Percentiles rank a stretch among this genome's conserved stretches.
Conservation (phyloP, 768 basidiomycete genomes). For the Coprinellus aureogranulatus region DNA sequence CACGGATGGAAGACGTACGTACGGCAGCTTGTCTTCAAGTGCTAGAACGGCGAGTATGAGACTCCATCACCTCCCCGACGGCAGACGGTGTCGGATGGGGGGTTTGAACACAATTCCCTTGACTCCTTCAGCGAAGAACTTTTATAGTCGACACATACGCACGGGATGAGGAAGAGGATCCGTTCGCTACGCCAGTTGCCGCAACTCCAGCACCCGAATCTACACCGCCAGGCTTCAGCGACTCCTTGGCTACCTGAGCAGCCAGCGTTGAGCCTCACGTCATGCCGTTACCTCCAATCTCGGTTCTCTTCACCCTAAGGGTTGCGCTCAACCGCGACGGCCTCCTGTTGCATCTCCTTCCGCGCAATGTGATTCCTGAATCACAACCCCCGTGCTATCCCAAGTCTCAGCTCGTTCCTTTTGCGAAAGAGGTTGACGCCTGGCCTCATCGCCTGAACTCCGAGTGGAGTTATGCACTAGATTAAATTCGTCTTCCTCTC, state of each 20-base stretch:
- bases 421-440: too few species aligned
- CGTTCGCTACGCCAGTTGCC: slow-evolving; percentile 28
- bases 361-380: too few species aligned
- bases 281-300: too few species aligned
- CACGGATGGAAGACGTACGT: slow-evolving; percentile 50
- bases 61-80: slow-evolving; percentile 36
- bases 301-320: too few species aligned
- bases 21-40: slow-evolving; percentile 69
- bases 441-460: too few species aligned
- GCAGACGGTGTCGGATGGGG: slow-evolving; percentile 49
- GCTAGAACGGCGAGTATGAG: slow-evolving; percentile 61
- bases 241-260: slow-evolving; percentile 11
- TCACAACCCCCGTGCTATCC: too few species aligned
- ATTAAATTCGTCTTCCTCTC: too few species aligned
- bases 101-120: slow-evolving; percentile 42
- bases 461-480: too few species aligned
- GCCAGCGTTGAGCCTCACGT: slow-evolving; percentile 19
- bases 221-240: slow-evolving; percentile 12
- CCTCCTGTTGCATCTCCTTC: too few species aligned
- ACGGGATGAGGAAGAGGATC: slow-evolving; percentile 53
- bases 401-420: too few species aligned
- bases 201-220: slow-evolving; percentile 17
- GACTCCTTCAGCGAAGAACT: slow-evolving; percentile 80
- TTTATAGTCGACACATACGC: slow-evolving; percentile 85
- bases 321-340: too few species aligned